Evolutionary conservation across 805 yeast genomes (phyloP).

Genomic region (Wickerhamomyces silvicola): DNA sequence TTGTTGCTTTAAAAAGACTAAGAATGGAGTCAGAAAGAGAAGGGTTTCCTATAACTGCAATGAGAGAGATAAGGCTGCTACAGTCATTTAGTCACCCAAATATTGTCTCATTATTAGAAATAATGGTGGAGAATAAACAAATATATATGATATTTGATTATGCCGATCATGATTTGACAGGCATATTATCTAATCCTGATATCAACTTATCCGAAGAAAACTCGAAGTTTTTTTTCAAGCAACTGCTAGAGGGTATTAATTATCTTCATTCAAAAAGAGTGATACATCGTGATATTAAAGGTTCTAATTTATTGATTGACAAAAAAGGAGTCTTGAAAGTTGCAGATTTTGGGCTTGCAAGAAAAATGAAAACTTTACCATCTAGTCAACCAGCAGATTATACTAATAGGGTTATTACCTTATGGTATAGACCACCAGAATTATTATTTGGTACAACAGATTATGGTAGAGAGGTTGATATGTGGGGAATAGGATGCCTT

Average conservation of each 20-base stretch:
- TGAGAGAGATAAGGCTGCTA: conserved; percentile 80
- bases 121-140: conserved; percentile 72
- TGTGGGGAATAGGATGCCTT: conserved; percentile 96
- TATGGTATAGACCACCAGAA: conserved; percentile 98
- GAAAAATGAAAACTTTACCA: conserved; percentile 58
- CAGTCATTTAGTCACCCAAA: conserved; percentile 80
- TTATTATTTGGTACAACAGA: conserved; percentile 83
- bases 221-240: conserved; percentile 59
- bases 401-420: conserved; percentile 90
- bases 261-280: conserved; percentile 64
- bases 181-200: conserved; percentile 72
- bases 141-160: conserved; percentile 91
- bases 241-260: conserved; percentile 59
- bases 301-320: conserved; percentile 68
- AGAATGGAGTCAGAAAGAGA: conserved; percentile 85
- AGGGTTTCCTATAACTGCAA: conserved; percentile 94
- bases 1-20: conserved; percentile 82
- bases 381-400: conserved; percentile 62
- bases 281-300: conserved; percentile 77
- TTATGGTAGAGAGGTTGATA: conserved; percentile 86
- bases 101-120: conserved; percentile 76
- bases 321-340: conserved; percentile 58
- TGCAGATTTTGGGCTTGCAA: conserved; percentile 79
- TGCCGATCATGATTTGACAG: conserved; percentile 89
- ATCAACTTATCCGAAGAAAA: conserved; percentile 56